A percentile compares a stretch with the other conserved stretches of the same genome.
phyloP scores from a whole-genome alignment of 2,329 filamentous ascomycete species.

The Trichoderma sp. region DNA sequence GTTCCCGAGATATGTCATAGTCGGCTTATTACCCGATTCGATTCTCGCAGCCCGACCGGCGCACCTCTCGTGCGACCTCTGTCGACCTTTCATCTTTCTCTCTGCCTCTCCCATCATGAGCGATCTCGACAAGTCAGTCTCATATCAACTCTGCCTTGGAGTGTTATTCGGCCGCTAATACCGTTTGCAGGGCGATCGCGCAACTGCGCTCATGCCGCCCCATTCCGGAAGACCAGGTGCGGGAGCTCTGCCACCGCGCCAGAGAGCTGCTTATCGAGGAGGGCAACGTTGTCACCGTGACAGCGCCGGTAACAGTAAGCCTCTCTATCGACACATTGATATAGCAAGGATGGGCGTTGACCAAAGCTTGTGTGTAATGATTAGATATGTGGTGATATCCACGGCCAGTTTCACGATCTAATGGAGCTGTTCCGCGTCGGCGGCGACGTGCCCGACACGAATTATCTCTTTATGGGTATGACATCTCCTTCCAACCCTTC shows the following conservation, averaged over 20 bases:
- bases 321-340: neutral
- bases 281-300: constrained; percentile 93
- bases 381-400: constrained; percentile 93
- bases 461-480: constrained; percentile 93
- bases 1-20: constrained; percentile 33
- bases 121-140: constrained; percentile 81
- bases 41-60: constrained; percentile 29
- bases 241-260: constrained; percentile 96
- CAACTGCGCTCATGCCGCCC: constrained; percentile 94
- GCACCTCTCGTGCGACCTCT: constrained; percentile 29
- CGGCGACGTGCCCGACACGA: constrained; percentile 91
- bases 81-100: neutral
- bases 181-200: constrained; percentile 73
- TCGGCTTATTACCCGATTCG: constrained; percentile 20
- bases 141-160: constrained; percentile 21
- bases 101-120: constrained; percentile 62
- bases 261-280: constrained; percentile 95
- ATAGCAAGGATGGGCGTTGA: neutral
- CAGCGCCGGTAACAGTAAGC: constrained; percentile 86
- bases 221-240: constrained; percentile 92
- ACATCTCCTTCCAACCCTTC: too few species aligned
- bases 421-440: constrained; percentile 97
- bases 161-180: constrained; percentile 24
- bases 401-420: constrained; percentile 93
- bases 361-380: constrained; percentile 22